Base-by-base conservation (phyloP, 2,329 filamentous ascomycete genomes). In the Cryphonectria radicalis region DNA sequence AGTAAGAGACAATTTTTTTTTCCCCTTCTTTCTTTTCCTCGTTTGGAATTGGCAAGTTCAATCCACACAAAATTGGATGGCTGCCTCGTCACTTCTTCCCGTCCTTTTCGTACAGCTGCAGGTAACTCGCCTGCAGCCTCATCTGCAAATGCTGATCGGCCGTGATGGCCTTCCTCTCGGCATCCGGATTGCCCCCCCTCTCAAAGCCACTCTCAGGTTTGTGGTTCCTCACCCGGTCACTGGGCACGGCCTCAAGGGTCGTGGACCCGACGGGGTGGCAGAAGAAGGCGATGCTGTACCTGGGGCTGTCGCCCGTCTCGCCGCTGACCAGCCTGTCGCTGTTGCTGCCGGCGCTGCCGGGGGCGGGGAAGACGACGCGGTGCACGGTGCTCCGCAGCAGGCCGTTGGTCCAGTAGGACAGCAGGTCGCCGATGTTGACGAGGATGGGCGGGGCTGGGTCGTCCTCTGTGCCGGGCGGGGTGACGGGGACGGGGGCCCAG, bases 341-440 rank as follows among this genome's bases (percentile, higher is more conserved):
- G 35, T 76, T 42, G 80, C 82, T 0, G n/a, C 82, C 81, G 40
- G 82, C 0, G 13, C 82, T 81, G 40, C 79, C 76, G 1, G 87
- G 86, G 17, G 74, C 77, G 0, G 85, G 82, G 74, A 97, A 96
- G 0, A 95, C 90, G 42, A 98, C 96, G 14, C 95, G 86, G 79
- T 98, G 96, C 7, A 98, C 89, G 0, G 95, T 98, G 76, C 91
- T 94, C 76, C 94, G 92, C 74, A 98, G 86, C 63, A 98, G 81
- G 0, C 95, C 94, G 74, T 92, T 92, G 0, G 96, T 98, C 95
- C 95, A 98, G 80, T 97, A 96, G 46, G 90, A 92, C 73, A 91
- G 82, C 78, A 92, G 77, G 79, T 91, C 83, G 81, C 92, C 82
- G 82, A 94, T 88, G 84, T 96, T 83, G 90, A 98, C 80, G 85